A percentile compares a stretch with the other conserved stretches of the same genome.
Conservation (phyloP, 2,329 filamentous ascomycete genomes). For the Botrytis paeoniae region DNA sequence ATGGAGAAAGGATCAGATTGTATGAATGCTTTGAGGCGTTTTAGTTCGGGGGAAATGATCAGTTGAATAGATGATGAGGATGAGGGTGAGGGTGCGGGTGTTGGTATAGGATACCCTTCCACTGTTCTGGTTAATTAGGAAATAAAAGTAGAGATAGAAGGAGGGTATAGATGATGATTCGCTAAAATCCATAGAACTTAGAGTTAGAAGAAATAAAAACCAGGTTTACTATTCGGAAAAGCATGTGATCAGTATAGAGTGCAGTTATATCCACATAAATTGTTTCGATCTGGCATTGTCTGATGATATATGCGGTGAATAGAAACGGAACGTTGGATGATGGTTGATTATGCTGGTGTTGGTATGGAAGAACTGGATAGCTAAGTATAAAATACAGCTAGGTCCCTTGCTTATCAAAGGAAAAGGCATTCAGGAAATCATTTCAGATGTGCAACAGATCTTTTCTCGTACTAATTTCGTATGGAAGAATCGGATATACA, state of each 20-base stretch:
- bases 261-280: neutral
- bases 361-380: neutral
- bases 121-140: neutral
- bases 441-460: too few relatives aligned
- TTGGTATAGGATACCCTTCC: neutral
- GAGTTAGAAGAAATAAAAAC: neutral
- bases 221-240: neutral
- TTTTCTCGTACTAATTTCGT: too few relatives aligned
- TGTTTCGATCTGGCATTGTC: neutral
- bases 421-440: too few relatives aligned
- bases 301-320: neutral
- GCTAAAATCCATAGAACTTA: neutral
- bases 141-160: neutral
- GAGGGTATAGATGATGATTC: neutral
- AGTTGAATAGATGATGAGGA: neutral
- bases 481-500: too few relatives aligned
- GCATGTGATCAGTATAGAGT: neutral
- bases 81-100: neutral
- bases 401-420: too few relatives aligned
- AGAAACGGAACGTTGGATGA: neutral
- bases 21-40: neutral
- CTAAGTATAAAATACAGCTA: neutral
- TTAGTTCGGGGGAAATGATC: neutral
- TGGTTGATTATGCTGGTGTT: neutral
- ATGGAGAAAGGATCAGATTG: neutral